Evolutionary conservation across 345 rosid species (phyloP), one percentile per base, ranked within the genome.

Genomic region (Iberis pinnata): DNA sequence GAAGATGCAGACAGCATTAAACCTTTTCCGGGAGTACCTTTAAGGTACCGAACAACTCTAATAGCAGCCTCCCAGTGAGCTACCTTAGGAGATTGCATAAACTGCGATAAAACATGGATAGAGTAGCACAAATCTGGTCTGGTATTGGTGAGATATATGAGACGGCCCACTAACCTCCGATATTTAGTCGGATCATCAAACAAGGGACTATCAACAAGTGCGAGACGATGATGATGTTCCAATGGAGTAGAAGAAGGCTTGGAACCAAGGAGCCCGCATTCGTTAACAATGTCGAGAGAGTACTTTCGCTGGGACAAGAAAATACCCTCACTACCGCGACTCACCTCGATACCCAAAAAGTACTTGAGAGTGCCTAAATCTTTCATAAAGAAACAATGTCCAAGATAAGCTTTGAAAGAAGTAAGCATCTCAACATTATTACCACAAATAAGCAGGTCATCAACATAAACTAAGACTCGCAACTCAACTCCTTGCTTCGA

Each of bases 1-100:
- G 1, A 2, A 36, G 7, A 1, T 0, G 16, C 0, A 0, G 2
- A 0, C 0, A 36, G 8, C 16, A 12, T 12, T 0, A 36, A 12
- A 0, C 40, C 40, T 0, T 36, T 7, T 1, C 40, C 40, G 2
- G 2, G 8, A 2, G 16, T 12, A 5, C 15, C 16, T n/a, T 36
- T 36, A 2, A 36, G 2, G 2, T 4, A 36, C 2, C 40, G 8
- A 12, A 36, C 40, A 2, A 36, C 16, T 1, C 16, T 15, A 0
- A 13, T 0, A 1, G 40, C 40, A 5, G 16, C 40, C 0, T 36
- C 8, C 35, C 16, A 36, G 12, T 36, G 40, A 5, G 8, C 40
- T 6, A 4, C 40, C 5, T 5, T 1, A 4, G 40, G 16, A 3
- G 16, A 3, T n/a, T 36, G 15, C 16, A 36, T 5, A 5, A 36